Evolutionary conservation across 2,329 filamentous ascomycete species (phyloP), one percentile per base, ranked within the genome.

Genomic region (Kalaharituber pfeilii): DNA sequence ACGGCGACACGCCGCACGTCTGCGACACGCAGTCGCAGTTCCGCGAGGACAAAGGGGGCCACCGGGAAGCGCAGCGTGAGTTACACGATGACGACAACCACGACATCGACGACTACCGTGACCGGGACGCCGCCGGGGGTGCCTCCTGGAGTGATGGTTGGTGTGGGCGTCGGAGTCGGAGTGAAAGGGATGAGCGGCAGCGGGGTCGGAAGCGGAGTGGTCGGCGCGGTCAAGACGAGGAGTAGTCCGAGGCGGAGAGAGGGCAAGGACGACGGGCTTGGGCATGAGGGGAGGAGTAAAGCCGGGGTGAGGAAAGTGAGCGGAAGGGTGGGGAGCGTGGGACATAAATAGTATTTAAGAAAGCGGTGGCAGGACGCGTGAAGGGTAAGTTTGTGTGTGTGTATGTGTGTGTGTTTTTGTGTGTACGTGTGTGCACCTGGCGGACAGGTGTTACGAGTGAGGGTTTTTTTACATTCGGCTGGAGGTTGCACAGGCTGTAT

Each of bases 21-120:
- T 67, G 75, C 85, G 49, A 84, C 86, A 0, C 76, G 84, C 54
- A 87, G 83, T 67, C 84, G 86, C 67, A 81, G 79, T 3, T 81
- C 80, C 2, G 84, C 81, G 2, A 81, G 82, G 2, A 80, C 53
- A 47, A 47, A 20, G 5, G 22, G 22, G 22, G 42, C 24, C 4
- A n/a, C 9, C 30, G 42, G 42, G 2, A 25, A 22, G n/a, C 42
- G 24, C 42, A 47, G 42, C 25, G 57, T 59, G 9, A 58, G 78
- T 56, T 80, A 80, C 63, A 73, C 56, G 22, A 59, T 56, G 45
- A 66, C 56, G 60, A 62, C 36, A 55, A 60, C 63, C 2, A 62
- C 59, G 22, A 67, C 68, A 1, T 22, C 25, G 6, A 53, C 75
- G 42, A 47, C 42, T 1, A 22, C 13, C 25, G 42, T 15, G 13